phyloP scores from a whole-genome alignment of 768 basidiomycete genomes.

The Coprinopsis sp. region DNA sequence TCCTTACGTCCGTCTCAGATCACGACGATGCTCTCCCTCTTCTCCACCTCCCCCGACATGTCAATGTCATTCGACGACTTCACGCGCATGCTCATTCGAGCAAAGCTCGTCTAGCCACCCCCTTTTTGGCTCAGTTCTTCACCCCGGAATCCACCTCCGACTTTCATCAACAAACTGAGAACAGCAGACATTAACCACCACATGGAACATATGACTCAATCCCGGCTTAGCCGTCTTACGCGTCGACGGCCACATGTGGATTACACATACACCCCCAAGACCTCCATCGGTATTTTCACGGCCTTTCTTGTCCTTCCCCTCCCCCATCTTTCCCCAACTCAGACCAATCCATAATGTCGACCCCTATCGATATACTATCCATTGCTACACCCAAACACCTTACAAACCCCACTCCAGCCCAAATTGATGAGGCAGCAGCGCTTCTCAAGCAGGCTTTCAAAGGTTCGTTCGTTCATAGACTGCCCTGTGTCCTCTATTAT shows the following conservation, averaged over 20 bases:
- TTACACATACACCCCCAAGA: too few relatives aligned
- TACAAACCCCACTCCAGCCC: neutral
- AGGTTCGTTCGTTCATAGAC: neutral
- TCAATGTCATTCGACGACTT: slow-evolving; percentile 68
- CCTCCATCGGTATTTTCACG: neutral
- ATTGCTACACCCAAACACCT: neutral
- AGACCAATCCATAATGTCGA: neutral
- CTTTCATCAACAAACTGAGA: neutral
- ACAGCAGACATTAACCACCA: neutral
- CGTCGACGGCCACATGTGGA: too few relatives aligned
- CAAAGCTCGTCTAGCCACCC: slow-evolving; percentile 45
- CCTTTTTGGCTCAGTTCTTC: neutral
- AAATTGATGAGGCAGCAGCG: slow-evolving; percentile 2
- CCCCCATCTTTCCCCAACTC: neutral
- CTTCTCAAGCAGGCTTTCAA: neutral
- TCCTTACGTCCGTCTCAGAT: slow-evolving; percentile 40
- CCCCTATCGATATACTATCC: neutral
- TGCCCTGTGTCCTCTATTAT: too few relatives aligned
- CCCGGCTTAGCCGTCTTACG: too few relatives aligned
- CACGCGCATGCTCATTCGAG: slow-evolving; percentile 65
- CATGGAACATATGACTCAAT: too few relatives aligned
- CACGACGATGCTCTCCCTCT: slow-evolving; percentile 74
- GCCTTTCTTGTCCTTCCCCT: neutral
- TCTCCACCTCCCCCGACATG: slow-evolving; percentile 66
- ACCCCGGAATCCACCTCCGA: neutral